phyloP scores from a whole-genome alignment of 257 asterid genomes.

The Solanum sejunctum region DNA sequence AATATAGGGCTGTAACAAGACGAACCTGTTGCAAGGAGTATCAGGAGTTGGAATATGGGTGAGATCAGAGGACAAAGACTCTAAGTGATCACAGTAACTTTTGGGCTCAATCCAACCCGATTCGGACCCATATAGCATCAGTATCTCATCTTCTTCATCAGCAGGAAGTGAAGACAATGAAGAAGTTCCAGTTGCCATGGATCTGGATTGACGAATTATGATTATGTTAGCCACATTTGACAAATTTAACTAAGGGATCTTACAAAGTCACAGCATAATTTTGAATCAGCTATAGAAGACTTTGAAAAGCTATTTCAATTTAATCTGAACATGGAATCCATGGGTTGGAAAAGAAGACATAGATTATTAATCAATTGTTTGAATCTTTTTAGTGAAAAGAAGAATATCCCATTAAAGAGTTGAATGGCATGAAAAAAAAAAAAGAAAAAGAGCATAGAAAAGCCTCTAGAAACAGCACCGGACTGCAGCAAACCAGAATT shows the following conservation, averaged over 20 bases:
- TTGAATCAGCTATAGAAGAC: not conserved
- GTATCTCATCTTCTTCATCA: slow-evolving; percentile 24
- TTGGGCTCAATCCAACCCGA: slow-evolving; percentile 92
- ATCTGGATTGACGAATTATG: not conserved
- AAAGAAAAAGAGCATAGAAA: not conserved
- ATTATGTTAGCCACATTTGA: not conserved
- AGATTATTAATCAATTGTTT: not conserved
- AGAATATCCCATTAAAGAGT: not conserved
- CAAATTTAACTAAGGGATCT: not conserved
- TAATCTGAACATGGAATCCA: not conserved
- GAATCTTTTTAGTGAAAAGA: not conserved
- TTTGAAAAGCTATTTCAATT: not conserved
- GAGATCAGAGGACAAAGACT: slow-evolving; percentile 45
- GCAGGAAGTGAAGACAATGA: slow-evolving; percentile 25
- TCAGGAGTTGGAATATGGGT: slow-evolving; percentile 56
- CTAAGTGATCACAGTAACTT: slow-evolving; percentile 77
- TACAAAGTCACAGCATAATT: not conserved
- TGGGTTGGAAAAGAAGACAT: not conserved
- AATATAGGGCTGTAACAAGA: not conserved
- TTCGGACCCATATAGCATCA: slow-evolving; percentile 42
- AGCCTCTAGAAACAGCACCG: not conserved
- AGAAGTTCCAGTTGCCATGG: slow-evolving; percentile 8
- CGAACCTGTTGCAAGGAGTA: slow-evolving; percentile 65
- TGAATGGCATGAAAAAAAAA: not conserved
- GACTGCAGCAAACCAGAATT: not conserved